Evolutionary conservation across 2,329 filamentous ascomycete species (phyloP).

Genomic region (Aspergillus versicolor): DNA sequence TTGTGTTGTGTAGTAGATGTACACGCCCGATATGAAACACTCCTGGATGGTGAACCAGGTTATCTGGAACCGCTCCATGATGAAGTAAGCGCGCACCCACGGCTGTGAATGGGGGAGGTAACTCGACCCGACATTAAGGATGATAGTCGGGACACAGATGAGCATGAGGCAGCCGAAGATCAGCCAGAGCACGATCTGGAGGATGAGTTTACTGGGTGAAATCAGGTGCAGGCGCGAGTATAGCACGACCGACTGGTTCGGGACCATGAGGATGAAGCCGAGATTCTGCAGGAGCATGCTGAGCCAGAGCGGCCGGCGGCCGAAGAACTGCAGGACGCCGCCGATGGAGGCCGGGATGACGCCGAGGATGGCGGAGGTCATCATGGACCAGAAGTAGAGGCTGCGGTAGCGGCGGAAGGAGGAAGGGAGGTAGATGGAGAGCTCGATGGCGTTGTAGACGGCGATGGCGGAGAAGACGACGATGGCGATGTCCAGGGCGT

Average conservation of each 20-base stretch:
- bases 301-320: neutral
- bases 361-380: neutral
- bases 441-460: neutral
- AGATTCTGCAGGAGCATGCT: neutral
- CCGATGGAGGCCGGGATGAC: neutral
- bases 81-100: neutral
- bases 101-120: neutral
- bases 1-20: neutral
- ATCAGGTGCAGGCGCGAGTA: neutral
- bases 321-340: neutral
- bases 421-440: neutral
- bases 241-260: neutral
- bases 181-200: neutral
- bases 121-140: neutral
- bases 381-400: neutral
- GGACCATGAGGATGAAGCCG: neutral
- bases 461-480: neutral
- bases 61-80: neutral
- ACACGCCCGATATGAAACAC: neutral
- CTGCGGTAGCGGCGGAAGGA: neutral
- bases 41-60: neutral
- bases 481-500: neutral
- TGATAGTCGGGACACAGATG: neutral
- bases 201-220: neutral
- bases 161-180: neutral